Conservation (phyloP, 1,139 yeast species). For the Magnusiomyces fungicola region DNA sequence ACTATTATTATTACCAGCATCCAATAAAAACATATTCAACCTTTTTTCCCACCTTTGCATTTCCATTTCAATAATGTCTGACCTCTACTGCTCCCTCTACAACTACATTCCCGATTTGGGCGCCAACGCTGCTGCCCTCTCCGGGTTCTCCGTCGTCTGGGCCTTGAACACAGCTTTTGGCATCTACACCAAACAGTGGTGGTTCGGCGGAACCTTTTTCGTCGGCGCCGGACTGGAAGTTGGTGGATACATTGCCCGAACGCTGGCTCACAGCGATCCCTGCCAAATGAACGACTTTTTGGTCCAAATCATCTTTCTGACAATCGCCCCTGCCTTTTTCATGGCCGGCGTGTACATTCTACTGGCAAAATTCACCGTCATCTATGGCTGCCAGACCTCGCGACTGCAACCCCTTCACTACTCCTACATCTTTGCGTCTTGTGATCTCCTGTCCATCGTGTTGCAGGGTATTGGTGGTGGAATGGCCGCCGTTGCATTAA, state of each 20-base stretch:
- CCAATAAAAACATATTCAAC: too few relatives aligned
- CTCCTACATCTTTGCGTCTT: constrained; percentile 56
- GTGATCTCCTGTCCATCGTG: constrained; percentile 61
- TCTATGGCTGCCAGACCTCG: constrained; percentile 60
- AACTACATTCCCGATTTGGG: constrained; percentile 39
- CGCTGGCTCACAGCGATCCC: constrained; percentile 39
- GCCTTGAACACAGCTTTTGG: constrained; percentile 38
- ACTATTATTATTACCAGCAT: too few relatives aligned
- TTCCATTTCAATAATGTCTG: too few relatives aligned
- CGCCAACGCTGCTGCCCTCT: constrained; percentile 46
- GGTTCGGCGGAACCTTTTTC: constrained; percentile 60
- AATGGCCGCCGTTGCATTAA: constrained; percentile 52
- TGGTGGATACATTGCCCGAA: constrained; percentile 64
- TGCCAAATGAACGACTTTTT: constrained; percentile 41
- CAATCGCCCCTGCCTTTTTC: constrained; percentile 80
- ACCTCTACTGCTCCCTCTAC: too few relatives aligned
- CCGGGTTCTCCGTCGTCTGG: constrained; percentile 42
- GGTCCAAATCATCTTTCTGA: constrained; percentile 61
- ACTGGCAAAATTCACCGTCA: constrained; percentile 63
- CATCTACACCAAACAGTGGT: constrained; percentile 52
- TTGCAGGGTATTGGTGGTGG: constrained; percentile 85
- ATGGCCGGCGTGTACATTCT: constrained; percentile 83
- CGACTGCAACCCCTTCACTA: constrained; percentile 67
- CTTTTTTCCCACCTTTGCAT: too few relatives aligned
- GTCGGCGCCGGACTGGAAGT: constrained; percentile 59